Base-by-base conservation (phyloP, 1,139 yeast genomes). In the Nakaseomyces kungkrabaensis region DNA sequence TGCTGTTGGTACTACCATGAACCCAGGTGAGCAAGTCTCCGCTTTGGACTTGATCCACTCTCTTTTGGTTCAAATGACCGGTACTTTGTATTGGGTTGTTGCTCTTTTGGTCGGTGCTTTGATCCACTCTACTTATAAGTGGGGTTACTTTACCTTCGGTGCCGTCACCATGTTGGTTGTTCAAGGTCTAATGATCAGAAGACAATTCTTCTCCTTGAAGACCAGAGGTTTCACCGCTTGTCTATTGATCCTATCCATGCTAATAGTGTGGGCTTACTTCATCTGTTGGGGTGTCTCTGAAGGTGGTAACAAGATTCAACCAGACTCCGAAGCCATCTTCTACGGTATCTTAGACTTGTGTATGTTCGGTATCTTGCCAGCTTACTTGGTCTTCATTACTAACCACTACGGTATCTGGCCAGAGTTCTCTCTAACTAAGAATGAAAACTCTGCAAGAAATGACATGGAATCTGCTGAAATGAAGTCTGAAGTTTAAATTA, bases 261-360 rank as follows among this genome's bases (percentile, higher is more conserved):
- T 57, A 29, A 51, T 60, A 41, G 55, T 77, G 69, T 61, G 77
- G 54, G 67, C 79, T 53, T 80, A 81, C 61, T 79, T 81, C 41
- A 66, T 81, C 54, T 65, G 70, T 49, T 81, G 85, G 85, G 85
- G 79, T 62, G 69, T 81, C 51, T 68, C 76, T 56, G 85, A 81
- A 59, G 87, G 86, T 71, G 85, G 85, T 65, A 81, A 81, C 60
- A 76, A 70, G 43, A 79, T 81, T 55, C 78, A 76, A 57, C 82
- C 82, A 41, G 84, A 79, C 59, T 75, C 82, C n/a, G 85, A 80
- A 63, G 79, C 82, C 48, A 81, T 75, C 22, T 81, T 80, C 68
- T 79, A 77, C 58, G 86, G 86, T 68, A 68, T 81, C 47, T 70
- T 81, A 57, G 86, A 81, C 60, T 59, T 80, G 48, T 57, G 74